Base-by-base conservation (phyloP, 208 protist genomes). In the Leishmania tarentolae region DNA sequence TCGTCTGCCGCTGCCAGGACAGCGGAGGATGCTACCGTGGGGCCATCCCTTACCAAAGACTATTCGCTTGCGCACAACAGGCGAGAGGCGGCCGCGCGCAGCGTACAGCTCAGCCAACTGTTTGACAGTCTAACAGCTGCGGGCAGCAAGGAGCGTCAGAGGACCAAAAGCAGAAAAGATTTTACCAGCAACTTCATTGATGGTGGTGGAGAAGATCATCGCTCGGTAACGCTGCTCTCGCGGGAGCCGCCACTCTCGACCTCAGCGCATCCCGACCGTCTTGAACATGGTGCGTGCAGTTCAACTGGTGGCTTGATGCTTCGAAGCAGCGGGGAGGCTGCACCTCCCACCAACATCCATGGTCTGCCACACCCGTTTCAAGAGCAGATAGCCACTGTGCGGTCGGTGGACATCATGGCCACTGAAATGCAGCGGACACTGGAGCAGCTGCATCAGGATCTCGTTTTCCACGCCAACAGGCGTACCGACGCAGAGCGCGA, bases 311-410 rank as follows among this genome's bases (percentile, higher is more conserved):
- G 50, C 50, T 6, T 15, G 9, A 15, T 53, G 9, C 50, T 17
- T 6, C 50, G 50, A 53, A 53, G 15, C 15, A 15, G 15, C 50
- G 84, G 80, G 15, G 68, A 82, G 1, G 76, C 87, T 17, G 74
- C 82, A 3, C 79, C 88, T 24, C 88, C 88, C 19, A 80, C 87
- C 9, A 80, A 73, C 40, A 86, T 81, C 40, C 84, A 89, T 31
- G 85, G 86, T 0, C 83, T 94, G 19, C 90, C 92, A 2, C 63
- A 85, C 3, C 79, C 91, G 15, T 96, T 96, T 66, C 65, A 47
- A 0, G 89, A 96, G 77, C 89, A 93, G 69, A 80, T 83, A 56
- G 63, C 73, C 24, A 84, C 83, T 17, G 31, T 83, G 40, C 56
- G 59, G 42, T 74, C 63, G 6, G 85, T 93, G 57, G 87, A 90